Percentiles rank a stretch among this genome's conserved stretches.
These are phyloP conservation scores for Aspergillus saccharolyticus DNA, from an alignment of 495 filamentous ascomycete species.

Conservation along the genomic window DNA sequence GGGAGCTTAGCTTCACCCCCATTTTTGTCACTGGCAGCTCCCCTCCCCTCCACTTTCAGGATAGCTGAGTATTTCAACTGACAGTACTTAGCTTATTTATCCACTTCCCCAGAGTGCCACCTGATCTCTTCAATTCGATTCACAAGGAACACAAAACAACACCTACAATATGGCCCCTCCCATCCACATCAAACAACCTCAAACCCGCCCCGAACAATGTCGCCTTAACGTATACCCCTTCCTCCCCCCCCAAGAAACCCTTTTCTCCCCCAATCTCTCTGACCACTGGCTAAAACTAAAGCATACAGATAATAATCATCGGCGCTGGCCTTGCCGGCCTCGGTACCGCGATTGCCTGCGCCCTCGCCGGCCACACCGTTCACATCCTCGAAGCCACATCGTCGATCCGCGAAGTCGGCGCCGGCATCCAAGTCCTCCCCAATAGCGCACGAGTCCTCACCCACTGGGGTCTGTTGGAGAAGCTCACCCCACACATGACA, in stretches of 20 bases:
- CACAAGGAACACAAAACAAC: neutral
- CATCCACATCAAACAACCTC: constrained; percentile 16
- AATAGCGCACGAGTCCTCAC: constrained; percentile 51
- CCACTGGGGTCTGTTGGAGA: constrained; percentile 48
- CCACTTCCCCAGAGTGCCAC: neutral
- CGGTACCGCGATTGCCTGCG: constrained; percentile 54
- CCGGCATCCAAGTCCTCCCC: constrained; percentile 53
- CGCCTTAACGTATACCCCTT: constrained; percentile 11
- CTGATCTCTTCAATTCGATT: too few relatives aligned
- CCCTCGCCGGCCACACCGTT: constrained; percentile 56
- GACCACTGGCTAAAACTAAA: neutral
- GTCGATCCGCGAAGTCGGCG: constrained; percentile 50
- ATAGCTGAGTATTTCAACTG: too few relatives aligned
- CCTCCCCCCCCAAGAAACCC: neutral
- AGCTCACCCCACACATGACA: constrained; percentile 44
- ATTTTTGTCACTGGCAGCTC: constrained; percentile 14
- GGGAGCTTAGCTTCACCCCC: constrained; percentile 2
- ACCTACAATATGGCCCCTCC: constrained; percentile 11
- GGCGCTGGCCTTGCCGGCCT: constrained; percentile 65
- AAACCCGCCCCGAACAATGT: constrained; percentile 11
- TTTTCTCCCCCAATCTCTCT: neutral
- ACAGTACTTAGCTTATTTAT: too few relatives aligned
- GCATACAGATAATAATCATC: constrained; percentile 41
- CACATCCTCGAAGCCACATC: constrained; percentile 54
- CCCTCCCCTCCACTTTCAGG: neutral